Evolutionary conservation across 495 filamentous ascomycete species (phyloP), one percentile per base, ranked within the genome.

Genomic region (Pyronema domesticum): DNA sequence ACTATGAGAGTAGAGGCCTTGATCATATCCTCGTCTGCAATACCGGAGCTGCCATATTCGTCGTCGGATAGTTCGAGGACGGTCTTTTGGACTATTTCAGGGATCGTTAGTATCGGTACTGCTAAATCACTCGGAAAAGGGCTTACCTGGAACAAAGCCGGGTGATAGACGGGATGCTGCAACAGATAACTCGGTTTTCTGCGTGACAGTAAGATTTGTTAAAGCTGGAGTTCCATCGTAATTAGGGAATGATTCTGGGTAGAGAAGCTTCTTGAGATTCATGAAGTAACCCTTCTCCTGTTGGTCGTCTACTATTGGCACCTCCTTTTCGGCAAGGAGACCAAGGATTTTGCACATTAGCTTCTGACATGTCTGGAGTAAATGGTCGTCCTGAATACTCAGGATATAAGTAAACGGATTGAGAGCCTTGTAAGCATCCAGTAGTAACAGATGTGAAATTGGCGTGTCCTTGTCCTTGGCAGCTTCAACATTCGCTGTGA

Each of bases 271-370:
- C 42, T 57, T 65, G 48, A 65, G 62, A 11, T 55, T 59, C n/a
- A 11, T 39, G 34, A 63, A 63, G 57, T 61, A 64, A 15, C 19
- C 39, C 23, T 30, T 30, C 23, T 30, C 23, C 23, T 30, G 23
- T 30, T 30, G 23, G 17, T 60, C 61, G 45, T 63, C 60, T 43
- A 36, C 34, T 34, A 64, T 55, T 18, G 65, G 57, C 39, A 65
- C 56, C n/a, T 57, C 50, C 36, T 65, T 58, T 56, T 65, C 54
- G 13, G 62, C 62, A 9, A 65, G 39, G 35, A 65, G 56, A 33
- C 60, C 58, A 43, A 65, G 56, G 48, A 65, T 65, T 46, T 65
- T 65, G 42, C 63, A 54, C 56, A 65, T 65, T 43, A 65, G 45
- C 14, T 56, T 54, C 51, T 65, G 62, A 43, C 62, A 59, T 39